Evolutionary conservation across 495 filamentous ascomycete species (phyloP).

Genomic region (Umbilicaria muhlenbergii): DNA sequence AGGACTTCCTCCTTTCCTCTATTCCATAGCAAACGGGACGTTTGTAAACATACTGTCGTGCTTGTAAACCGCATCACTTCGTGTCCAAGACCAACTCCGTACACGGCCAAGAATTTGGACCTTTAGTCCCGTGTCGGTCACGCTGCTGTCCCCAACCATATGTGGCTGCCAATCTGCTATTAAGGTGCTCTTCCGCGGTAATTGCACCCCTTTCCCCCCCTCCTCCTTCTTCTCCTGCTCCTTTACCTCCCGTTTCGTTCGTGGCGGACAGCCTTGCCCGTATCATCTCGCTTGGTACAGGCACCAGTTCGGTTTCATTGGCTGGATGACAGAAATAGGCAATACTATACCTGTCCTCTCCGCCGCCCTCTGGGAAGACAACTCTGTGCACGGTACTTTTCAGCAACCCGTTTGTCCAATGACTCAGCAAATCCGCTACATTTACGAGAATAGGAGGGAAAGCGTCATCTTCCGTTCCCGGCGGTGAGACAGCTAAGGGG

Average conservation of each 20-base stretch:
- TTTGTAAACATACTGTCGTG: no score
- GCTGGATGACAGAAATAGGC: slow-evolving; percentile 87
- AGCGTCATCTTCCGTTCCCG: slow-evolving; percentile 30
- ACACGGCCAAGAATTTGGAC: no score
- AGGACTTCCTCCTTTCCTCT: no score
- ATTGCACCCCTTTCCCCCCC: slow-evolving; percentile 37
- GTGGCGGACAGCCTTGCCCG: slow-evolving; percentile 17
- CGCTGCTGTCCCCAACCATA: slow-evolving; percentile 37
- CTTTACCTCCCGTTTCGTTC: slow-evolving; percentile 14
- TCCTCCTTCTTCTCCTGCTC: slow-evolving; percentile 19
- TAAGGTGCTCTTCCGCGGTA: slow-evolving; percentile 75
- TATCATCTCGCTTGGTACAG: slow-evolving; percentile 58
- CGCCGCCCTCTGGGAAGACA: slow-evolving; percentile 45
- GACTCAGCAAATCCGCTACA: slow-evolving; percentile 76
- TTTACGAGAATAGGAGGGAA: slow-evolving; percentile 78
- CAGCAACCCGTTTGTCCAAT: slow-evolving; percentile 81
- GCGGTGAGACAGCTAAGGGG: slow-evolving; percentile 28
- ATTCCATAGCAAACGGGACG: no score
- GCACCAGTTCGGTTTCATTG: slow-evolving; percentile 47
- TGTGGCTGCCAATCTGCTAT: slow-evolving; percentile 55
- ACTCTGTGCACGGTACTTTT: slow-evolving; percentile 82
- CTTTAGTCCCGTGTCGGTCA: not conserved
- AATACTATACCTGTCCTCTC: slow-evolving; percentile 70
- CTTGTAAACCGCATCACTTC: no score
- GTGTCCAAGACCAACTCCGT: no score